Evolutionary conservation across 1,139 yeast genomes (phyloP), one percentile per base, ranked within the genome.

Genomic region (Entelexis paramagnoliae): DNA sequence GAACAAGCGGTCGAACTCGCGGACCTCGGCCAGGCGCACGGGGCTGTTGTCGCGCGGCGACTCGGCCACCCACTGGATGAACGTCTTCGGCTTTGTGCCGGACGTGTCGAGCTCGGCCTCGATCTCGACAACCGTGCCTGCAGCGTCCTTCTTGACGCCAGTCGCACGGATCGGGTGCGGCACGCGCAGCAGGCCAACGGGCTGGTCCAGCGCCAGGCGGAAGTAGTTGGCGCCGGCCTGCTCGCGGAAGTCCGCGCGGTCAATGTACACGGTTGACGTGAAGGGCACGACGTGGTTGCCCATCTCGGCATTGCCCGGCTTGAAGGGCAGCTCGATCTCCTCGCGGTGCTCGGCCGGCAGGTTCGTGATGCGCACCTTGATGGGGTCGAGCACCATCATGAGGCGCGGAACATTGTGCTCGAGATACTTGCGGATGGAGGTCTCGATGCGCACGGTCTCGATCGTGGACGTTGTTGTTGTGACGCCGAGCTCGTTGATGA

Each of bases 181-280:
- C 32, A 91, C 95, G 68, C 81, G 87, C 74, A 93, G 79, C 62
- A 93, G 74, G n/a, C 99, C 99, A 58, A 93, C 98, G 3, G 95
- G 79, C 72, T 89, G 96, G 47, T 83, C 84, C 20, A 96, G 95
- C 1, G 96, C 89, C 63, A 91, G 76, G 68, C 99, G 80, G 76
- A 87, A 91, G 69, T 86, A 93, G 57, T 68, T 72, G 58, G 73
- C 70, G 38, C 76, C 72, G 46, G 74, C 71, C 57, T 77, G 78
- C 63, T 85, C 93, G 54, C 88, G 77, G 73, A 83, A 86, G 69
- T 93, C 98, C 50, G 81, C 72, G 62, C 91, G 76, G 66, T 89
- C 97, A 63, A 93, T 87, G 72, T 78, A 91, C 58, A 91, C 68
- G 51, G 72, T 73, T 64, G 84, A 85, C 43, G 87, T 78, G 65